phyloP scores from a whole-genome alignment of 768 basidiomycete species.

The Suillus discolor region DNA sequence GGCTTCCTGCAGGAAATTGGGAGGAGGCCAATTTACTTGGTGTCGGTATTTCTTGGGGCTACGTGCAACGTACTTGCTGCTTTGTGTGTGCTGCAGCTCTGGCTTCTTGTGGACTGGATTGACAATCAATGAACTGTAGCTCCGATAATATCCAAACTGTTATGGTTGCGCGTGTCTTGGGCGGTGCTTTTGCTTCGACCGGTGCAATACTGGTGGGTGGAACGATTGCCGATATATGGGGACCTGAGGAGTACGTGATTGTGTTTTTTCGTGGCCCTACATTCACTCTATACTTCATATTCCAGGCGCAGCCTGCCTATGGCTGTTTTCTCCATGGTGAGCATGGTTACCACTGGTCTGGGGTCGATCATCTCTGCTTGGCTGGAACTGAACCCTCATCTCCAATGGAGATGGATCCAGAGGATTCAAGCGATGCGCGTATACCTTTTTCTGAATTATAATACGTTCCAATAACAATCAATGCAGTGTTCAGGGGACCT shows the following conservation, averaged over 20 bases:
- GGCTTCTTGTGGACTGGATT: neutral
- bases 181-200: conserved; percentile 66
- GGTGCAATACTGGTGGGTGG: conserved; percentile 73
- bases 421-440: conserved; percentile 72
- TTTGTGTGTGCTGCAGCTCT: conserved; percentile 18
- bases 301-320: conserved; percentile 72
- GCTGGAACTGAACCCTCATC: conserved; percentile 57
- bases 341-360: conserved; percentile 62
- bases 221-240: conserved; percentile 70
- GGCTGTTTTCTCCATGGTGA: conserved; percentile 66
- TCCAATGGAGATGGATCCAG: conserved; percentile 82
- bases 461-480: conserved; percentile 6
- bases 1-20: conserved; percentile 50
- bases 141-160: conserved; percentile 55
- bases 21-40: conserved; percentile 57
- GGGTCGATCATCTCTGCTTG: conserved; percentile 68
- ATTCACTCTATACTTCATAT: neutral
- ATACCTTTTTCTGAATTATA: conserved; percentile 8
- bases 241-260: conserved; percentile 54
- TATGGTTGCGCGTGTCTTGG: conserved; percentile 60
- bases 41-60: conserved; percentile 45
- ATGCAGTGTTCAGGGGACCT: conserved; percentile 52
- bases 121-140: conserved; percentile 21
- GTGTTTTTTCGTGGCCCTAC: conserved; percentile 19
- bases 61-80: conserved; percentile 43